Conservation (phyloP, 148 eudicot species). For the Rhododendron ferrugineum region DNA sequence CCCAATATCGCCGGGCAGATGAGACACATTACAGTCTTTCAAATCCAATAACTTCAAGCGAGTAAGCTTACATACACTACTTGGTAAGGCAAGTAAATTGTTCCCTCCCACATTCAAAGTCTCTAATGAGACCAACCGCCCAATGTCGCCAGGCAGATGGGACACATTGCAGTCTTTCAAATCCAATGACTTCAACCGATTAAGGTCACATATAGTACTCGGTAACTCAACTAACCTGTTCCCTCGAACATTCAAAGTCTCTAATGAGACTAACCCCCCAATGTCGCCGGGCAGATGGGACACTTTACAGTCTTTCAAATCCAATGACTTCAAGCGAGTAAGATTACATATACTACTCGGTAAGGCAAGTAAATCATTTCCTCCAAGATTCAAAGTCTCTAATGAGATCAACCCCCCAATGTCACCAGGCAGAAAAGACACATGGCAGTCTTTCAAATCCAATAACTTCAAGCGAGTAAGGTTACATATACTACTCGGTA, state of each 20-base stretch:
- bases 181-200: background rate
- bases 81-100: background rate
- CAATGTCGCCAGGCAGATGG: background rate
- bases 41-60: background rate
- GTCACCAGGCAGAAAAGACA: background rate
- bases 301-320: background rate
- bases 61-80: background rate
- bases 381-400: background rate
- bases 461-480: background rate
- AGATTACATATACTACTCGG: background rate
- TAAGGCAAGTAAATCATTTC: background rate
- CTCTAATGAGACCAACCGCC: background rate
- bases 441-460: background rate
- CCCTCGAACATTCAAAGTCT: background rate
- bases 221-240: background rate
- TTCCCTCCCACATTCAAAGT: background rate
- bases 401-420: background rate
- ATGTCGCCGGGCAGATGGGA: background rate
- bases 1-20: background rate
- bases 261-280: background rate
- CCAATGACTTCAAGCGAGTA: background rate
- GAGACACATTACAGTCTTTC: background rate
- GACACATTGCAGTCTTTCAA: background rate
- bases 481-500: background rate
- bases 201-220: background rate